Base-by-base conservation (phyloP, 768 basidiomycete species). In the Fomitopsis pulvina region DNA sequence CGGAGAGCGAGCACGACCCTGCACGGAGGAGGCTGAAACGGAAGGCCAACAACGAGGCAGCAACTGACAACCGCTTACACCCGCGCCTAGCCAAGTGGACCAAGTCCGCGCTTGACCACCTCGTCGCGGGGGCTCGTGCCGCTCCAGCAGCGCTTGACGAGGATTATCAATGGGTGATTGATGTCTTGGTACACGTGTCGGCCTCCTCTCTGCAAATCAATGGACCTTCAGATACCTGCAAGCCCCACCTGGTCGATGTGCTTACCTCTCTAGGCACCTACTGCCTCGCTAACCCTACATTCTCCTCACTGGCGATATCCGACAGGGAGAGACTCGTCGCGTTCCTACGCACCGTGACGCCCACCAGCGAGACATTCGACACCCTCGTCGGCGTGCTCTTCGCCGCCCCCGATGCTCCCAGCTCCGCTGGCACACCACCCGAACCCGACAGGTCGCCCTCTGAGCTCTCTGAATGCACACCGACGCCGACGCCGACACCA, bases 11-110 rank as follows among this genome's bases (percentile, higher is more conserved):
- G 6, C 40, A 22, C 16, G 40, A 25, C 16, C 42, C 32, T 25
- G 18, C 2, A 6, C 41, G 34, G 4, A 16, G 39, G 41, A 14
- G 42, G 34, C 30, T 42, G 26, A 54, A 38, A 46, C 29, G 57
- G 34, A 53, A 51, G 45, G 56, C 47, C 25, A 14, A 20, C 3
- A 39, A 28, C 14, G 28, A 25, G 7, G 34, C 25, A 7, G 14
- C 25, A 10, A 37, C 29, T 14, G 47, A 47, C 6, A 40, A 43
- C 8, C 28, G 40, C 1, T 28, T 56, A 11, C 37, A 48, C 3
- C 44, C 38, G 2, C 61, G 56, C 3, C 52, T 64, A 11, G 55
- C 57, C 21, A 60, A 60, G 32, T 67, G 66, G 66, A 45, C 57
- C 6, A 49, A 50, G 27, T 52, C 55, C 4, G 52, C 65, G 41